Percentiles rank a stretch among this genome's conserved stretches.
Conservation (phyloP, 176 grass and related monocot genomes). For the Rhynchospora tenuis region DNA sequence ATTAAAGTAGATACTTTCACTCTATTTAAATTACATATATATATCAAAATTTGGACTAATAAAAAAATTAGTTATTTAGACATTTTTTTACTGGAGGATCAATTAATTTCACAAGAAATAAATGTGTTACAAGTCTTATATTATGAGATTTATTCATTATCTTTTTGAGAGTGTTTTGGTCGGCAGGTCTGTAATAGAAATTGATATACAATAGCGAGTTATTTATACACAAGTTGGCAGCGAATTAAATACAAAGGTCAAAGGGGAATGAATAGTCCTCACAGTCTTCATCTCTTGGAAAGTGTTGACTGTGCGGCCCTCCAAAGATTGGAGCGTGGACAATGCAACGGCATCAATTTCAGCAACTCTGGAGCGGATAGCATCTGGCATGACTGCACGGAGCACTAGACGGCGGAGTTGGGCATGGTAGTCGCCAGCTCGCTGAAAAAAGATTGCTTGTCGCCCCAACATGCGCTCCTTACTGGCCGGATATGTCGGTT, state of each 20-base stretch:
- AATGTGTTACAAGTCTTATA: not conserved
- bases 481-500: conserved; percentile 92
- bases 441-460: conserved; percentile 98
- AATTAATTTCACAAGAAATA: too few relatives aligned
- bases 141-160: not conserved
- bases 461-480: conserved; percentile 92
- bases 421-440: conserved; percentile 82
- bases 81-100: too few relatives aligned
- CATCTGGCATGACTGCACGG: conserved; percentile 69
- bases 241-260: not conserved
- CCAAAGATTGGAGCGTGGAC: conserved; percentile 49
- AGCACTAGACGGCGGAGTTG: conserved; percentile 78
- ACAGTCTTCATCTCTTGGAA: conserved; percentile 98
- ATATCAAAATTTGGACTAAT: too few relatives aligned
- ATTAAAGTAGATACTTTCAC: too few relatives aligned
- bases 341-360: conserved; percentile 61
- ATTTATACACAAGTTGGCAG: not conserved
- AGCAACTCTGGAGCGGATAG: conserved; percentile 56
- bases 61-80: too few relatives aligned
- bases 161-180: not conserved
- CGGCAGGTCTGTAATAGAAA: not conserved
- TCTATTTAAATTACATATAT: too few relatives aligned
- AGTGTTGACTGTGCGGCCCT: conserved; percentile 60
- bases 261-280: not conserved
- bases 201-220: not conserved